These are phyloP conservation scores for Zymoseptoria passerinii DNA, from an alignment of 2,329 filamentous ascomycete genomes.

Conservation along the genomic window DNA sequence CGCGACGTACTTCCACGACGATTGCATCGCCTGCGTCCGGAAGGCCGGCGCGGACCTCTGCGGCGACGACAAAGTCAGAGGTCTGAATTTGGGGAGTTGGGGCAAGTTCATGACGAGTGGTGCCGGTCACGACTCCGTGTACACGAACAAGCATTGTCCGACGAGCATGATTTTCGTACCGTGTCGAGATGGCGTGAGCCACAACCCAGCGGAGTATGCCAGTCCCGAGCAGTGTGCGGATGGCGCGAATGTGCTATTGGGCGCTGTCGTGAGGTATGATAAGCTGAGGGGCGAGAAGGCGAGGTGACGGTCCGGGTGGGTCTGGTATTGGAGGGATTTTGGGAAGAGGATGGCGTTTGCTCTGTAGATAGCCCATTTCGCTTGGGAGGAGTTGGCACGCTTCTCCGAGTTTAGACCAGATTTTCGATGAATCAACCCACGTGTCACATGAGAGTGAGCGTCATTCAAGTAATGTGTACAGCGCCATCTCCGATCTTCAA, in stretches of 20 bases:
- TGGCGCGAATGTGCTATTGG: conserved; percentile 43
- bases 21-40: conserved; percentile 59
- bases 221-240: conserved; percentile 40
- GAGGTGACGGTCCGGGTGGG: background rate
- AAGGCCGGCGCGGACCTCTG: conserved; percentile 51
- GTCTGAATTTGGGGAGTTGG: conserved; percentile 23
- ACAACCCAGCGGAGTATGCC: conserved; percentile 41
- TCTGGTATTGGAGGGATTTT: background rate
- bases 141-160: conserved; percentile 37
- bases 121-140: conserved; percentile 54
- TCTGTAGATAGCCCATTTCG: background rate
- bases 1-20: conserved; percentile 56
- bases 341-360: background rate
- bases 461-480: background rate
- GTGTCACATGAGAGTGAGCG: background rate
- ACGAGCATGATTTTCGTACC: conserved; percentile 44
- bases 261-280: conserved; percentile 44
- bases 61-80: conserved; percentile 39
- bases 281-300: conserved; percentile 32
- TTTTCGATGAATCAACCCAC: background rate
- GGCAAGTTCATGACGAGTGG: conserved; percentile 50
- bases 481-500: conserved; percentile 3
- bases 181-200: conserved; percentile 40
- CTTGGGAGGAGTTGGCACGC: background rate
- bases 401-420: background rate